A percentile compares a stretch with the other conserved stretches of the same genome.
phyloP scores from a whole-genome alignment of 139 green algal species.

The Tetraselmis striata region DNA sequence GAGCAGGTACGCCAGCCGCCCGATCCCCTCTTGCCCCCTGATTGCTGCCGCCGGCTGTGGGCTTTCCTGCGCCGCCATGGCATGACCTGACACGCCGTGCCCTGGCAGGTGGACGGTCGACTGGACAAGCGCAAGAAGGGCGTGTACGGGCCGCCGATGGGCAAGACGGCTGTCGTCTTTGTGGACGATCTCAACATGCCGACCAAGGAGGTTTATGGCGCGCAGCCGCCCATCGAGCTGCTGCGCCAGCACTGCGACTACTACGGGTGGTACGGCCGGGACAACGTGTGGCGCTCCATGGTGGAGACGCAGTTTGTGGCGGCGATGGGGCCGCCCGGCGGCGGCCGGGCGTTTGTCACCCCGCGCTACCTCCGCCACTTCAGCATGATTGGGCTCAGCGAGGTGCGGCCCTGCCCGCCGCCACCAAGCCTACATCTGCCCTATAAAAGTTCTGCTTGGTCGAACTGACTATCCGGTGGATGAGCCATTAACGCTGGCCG shows the following conservation, averaged over 20 bases:
- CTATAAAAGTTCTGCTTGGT: too few relatives aligned
- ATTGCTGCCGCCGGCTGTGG: neutral
- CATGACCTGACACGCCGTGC: too few relatives aligned
- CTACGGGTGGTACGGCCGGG: constrained; percentile 55
- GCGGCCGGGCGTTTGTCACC: constrained; percentile 62
- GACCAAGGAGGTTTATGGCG: constrained; percentile 60
- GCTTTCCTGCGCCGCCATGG: too few relatives aligned
- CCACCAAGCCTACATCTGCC: neutral
- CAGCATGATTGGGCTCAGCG: constrained; percentile 45
- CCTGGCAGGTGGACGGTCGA: constrained; percentile 39
- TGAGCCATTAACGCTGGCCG: too few relatives aligned
- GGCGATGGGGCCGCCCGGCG: constrained; percentile 65
- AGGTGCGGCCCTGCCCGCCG: constrained; percentile 25
- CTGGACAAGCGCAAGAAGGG: constrained; percentile 69
- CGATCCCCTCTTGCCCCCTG: neutral
- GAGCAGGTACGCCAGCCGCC: constrained; percentile 44
- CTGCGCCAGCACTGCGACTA: constrained; percentile 64
- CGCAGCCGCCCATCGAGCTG: constrained; percentile 70
- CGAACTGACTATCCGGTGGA: too few relatives aligned
- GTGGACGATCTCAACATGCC: constrained; percentile 83
- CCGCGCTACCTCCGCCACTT: constrained; percentile 65
- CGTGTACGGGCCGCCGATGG: constrained; percentile 53
- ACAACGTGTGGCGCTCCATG: constrained; percentile 57
- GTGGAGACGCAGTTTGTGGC: constrained; percentile 61
- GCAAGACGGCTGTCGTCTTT: constrained; percentile 53